Evolutionary conservation across 331 rosid species (phyloP).

Genomic region (Cydonia oblonga): DNA sequence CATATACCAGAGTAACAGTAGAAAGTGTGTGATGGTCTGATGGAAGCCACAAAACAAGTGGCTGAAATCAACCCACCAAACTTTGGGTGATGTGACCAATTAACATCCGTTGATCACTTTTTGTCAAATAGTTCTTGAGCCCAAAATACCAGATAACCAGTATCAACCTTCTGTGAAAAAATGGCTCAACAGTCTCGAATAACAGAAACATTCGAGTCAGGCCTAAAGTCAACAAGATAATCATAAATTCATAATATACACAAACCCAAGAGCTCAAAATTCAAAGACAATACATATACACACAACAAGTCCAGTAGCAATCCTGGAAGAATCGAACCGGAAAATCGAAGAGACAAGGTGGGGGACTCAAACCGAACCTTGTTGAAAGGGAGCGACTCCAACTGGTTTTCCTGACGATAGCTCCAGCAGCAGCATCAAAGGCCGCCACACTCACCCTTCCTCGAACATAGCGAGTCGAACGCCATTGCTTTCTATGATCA

Average conservation of each 20-base stretch:
- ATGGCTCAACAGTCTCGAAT: neutral
- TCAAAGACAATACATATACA: neutral
- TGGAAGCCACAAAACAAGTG: neutral
- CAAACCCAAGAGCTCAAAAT: neutral
- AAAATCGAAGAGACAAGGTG: neutral
- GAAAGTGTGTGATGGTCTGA: neutral
- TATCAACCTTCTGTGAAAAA: neutral
- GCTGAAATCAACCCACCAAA: neutral
- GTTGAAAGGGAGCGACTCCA: constrained; percentile 90
- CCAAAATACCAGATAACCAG: neutral
- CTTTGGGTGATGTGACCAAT: neutral
- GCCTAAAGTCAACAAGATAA: neutral
- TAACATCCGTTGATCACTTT: neutral
- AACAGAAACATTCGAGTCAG: neutral
- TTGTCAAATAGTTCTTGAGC: neutral
- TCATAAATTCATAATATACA: neutral
- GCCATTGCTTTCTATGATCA: constrained; percentile 25
- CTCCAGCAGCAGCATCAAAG: constrained; percentile 17
- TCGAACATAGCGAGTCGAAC: constrained; percentile 2
- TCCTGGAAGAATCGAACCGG: neutral
- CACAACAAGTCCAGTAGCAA: neutral
- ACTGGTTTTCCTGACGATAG: constrained; percentile 46
- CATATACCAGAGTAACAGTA: neutral
- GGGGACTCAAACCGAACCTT: constrained; percentile 33
- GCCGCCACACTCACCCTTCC: constrained; percentile 49